Base-by-base conservation (phyloP, 495 filamentous ascomycete genomes). In the Neurospora sp. region DNA sequence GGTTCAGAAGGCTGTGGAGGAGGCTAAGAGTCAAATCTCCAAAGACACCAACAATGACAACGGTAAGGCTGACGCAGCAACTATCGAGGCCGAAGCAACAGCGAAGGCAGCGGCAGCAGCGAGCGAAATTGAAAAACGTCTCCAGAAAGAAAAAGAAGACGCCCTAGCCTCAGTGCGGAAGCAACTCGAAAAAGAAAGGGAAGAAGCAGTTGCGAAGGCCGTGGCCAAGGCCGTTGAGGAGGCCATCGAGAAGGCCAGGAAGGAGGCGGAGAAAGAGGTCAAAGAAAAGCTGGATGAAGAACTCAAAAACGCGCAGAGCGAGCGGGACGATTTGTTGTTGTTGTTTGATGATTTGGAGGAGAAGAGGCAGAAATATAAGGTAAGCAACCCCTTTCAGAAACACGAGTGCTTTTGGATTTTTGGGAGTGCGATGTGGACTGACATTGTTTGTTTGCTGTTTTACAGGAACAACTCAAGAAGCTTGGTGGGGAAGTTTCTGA, bases 291-390 rank as follows among this genome's bases (percentile, higher is more conserved):
- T 89, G 77, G 91, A 93, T 77, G 88, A 90, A 76, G 88, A 91
- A 74, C 88, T 88, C 69, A 84, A 88, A 72, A 82, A 88, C 27
- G 86, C 86, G 31, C 92, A 95, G 77, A 76, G 81, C 31, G 93
- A 96, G 78, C 82, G 94, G 39, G 93, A 97, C 76, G 93, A 97
- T 81, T 84, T 97, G 76, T 82, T 97, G 44, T 92, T 96, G 85
- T 90, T 97, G 40, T 92, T 97, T 80, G 91, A 88, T n/a, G 93
- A 97, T 77, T 76, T 96, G n/a, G 93, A 97, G 80, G 91, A 94
- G 70, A 96, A 95, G 85, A 85, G 91, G 73, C 84, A 86, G 11
- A 89, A 89, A 73, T 94, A 96, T 77, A 96, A 94, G 89, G 92
- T 93, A 85, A 77, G 41, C 41, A 42, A 38, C 12, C 40, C 37